These are phyloP conservation scores for Candida frijolesensis DNA, from an alignment of 1,139 yeast species.

Conservation along the genomic window DNA sequence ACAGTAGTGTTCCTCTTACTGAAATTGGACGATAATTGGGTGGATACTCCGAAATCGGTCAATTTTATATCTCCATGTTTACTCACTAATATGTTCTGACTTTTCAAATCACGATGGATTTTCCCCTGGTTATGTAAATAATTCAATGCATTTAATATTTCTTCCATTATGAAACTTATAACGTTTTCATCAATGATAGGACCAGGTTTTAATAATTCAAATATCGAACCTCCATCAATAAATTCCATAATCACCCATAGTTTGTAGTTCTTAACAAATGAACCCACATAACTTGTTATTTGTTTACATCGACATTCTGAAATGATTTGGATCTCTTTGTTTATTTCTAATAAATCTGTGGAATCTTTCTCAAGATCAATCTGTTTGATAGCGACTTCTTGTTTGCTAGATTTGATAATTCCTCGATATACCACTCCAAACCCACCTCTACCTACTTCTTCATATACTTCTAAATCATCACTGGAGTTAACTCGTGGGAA, in stretches of 20 bases:
- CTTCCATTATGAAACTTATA: constrained; percentile 59
- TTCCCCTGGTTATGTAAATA: constrained; percentile 79
- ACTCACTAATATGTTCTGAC: constrained; percentile 78
- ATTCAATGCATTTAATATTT: constrained; percentile 65
- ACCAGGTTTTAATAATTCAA: constrained; percentile 66
- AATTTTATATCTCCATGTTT: constrained; percentile 77
- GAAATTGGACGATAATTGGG: constrained; percentile 77
- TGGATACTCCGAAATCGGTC: constrained; percentile 96
- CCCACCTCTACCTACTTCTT: constrained; percentile 85
- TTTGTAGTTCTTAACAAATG: constrained; percentile 76
- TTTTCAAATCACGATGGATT: constrained; percentile 85
- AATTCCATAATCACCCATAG: constrained; percentile 88
- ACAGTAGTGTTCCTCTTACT: constrained; percentile 87
- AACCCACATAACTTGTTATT: constrained; percentile 77
- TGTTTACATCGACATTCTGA: constrained; percentile 68
- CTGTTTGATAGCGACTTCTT: constrained; percentile 67
- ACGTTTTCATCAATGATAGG: constrained; percentile 48
- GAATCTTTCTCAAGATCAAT: constrained; percentile 79
- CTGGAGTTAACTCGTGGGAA: constrained; percentile 11
- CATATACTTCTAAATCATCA: constrained; percentile 56
- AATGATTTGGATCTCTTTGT: constrained; percentile 74
- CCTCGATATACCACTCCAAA: constrained; percentile 88
- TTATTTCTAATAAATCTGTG: constrained; percentile 77
- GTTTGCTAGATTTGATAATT: constrained; percentile 49
- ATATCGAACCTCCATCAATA: constrained; percentile 81